A percentile compares a stretch with the other conserved stretches of the same genome.
Evolutionary conservation across 768 basidiomycete genomes (phyloP).

Genomic region (Suillus discolor): DNA sequence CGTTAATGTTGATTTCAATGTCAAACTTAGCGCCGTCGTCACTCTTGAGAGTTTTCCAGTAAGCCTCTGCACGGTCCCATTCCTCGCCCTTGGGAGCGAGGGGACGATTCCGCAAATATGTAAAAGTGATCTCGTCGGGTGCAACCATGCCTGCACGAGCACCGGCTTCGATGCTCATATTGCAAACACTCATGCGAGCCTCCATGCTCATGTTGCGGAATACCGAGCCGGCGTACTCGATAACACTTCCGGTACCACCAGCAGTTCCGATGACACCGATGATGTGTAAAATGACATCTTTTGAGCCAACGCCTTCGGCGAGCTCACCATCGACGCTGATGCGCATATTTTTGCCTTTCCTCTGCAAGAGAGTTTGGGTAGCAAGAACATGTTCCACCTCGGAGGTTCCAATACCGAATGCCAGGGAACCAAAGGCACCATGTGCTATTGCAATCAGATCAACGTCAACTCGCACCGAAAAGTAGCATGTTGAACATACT

Average conservation of each 20-base stretch:
- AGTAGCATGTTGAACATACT: slow-evolving; percentile 49
- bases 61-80: slow-evolving; percentile 84
- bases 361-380: slow-evolving; percentile 86
- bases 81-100: slow-evolving; percentile 81
- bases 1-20: slow-evolving; percentile 75
- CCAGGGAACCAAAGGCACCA: slow-evolving; percentile 90
- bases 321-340: slow-evolving; percentile 86
- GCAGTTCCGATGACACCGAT: slow-evolving; percentile 94
- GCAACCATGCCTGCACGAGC: slow-evolving; percentile 93
- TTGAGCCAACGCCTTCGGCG: slow-evolving; percentile 80
- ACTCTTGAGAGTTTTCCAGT: slow-evolving; percentile 79
- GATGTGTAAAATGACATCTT: slow-evolving; percentile 89
- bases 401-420: slow-evolving; percentile 92
- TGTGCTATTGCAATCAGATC: slow-evolving; percentile 55
- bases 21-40: slow-evolving; percentile 88
- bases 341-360: slow-evolving; percentile 91
- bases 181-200: slow-evolving; percentile 88
- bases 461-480: slow-evolving; percentile 2
- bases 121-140: slow-evolving; percentile 85
- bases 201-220: slow-evolving; percentile 88
- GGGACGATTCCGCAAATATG: slow-evolving; percentile 80
- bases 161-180: slow-evolving; percentile 95
- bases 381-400: slow-evolving; percentile 95
- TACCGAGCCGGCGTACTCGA: slow-evolving; percentile 90
- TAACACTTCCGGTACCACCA: slow-evolving; percentile 88